Evolutionary conservation across 2,329 filamentous ascomycete species (phyloP), one percentile per base, ranked within the genome.

Genomic region (Ceratocystiopsis sp.): DNA sequence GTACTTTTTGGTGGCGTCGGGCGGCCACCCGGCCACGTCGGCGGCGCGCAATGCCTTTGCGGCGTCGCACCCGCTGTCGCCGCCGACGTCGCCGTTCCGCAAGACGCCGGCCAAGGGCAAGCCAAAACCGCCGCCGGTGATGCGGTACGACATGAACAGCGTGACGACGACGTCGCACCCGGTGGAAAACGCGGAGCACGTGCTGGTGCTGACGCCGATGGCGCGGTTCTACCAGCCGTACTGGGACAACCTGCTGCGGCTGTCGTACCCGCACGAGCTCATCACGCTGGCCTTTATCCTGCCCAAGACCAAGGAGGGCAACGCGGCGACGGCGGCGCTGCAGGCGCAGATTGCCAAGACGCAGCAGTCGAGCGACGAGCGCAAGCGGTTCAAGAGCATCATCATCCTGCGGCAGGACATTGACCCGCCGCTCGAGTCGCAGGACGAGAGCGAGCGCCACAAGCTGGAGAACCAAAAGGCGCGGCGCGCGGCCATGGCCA

Each of bases 221-320:
- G 82, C 85, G 32, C 77, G 84, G 49, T 98, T 96, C 69, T 96
- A 95, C 62, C 79, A 83, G 53, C 78, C 73, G 52, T 98, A 96
- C 67, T 98, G 91, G 89, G 80, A 93, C 59, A 98, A 96, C 55
- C 69, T 98, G 25, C 60, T 87, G 51, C 75, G 75, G 57, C 71
- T 98, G 44, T 72, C 64, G 54, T 98, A 96, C 59, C 91, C 91
- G 3, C 91, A 95, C 63, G 83, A 94, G 46, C 75, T 96, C 49
- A 93, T 98, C 56, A 93, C 85, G 1, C 69, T 98, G 25, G 91
- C 85, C 35, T 98, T 96, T 65, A 96, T 98, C 57, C 78, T 94
- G 25, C 91, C 91, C 42, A 93, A 93, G 65, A 93, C 79, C 40
- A 82, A 81, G 57, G 87, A 95, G 53, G 91, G 91, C 46, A 93